Conservation (phyloP, 2,329 filamentous ascomycete species). For the Pezicula neosporulosa region DNA sequence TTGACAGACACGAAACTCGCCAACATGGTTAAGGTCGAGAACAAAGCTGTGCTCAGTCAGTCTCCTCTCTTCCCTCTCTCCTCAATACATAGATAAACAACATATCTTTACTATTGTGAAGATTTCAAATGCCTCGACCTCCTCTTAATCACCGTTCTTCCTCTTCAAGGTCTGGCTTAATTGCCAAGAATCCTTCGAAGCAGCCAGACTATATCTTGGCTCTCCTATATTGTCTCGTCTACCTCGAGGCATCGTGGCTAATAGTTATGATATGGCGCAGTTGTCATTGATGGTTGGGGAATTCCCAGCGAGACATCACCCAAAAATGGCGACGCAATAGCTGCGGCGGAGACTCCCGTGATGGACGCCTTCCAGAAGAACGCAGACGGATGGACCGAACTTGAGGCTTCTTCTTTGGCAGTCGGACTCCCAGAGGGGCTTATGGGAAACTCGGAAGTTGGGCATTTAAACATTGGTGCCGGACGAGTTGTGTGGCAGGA, state of each 20-base stretch:
- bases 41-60: constrained; percentile 67
- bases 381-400: constrained; percentile 80
- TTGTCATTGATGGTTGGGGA: constrained; percentile 99
- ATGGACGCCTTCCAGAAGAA: constrained; percentile 91
- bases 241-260: constrained; percentile 57
- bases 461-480: constrained; percentile 97
- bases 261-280: constrained; percentile 55
- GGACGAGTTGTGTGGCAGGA: constrained; percentile 98
- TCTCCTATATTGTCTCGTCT: constrained; percentile 49
- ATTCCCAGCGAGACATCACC: constrained; percentile 77
- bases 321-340: constrained; percentile 90
- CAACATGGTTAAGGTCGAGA: constrained; percentile 64
- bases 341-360: constrained; percentile 84
- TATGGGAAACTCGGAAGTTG: constrained; percentile 99
- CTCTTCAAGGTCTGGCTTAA: neutral
- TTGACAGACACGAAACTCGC: constrained; percentile 13
- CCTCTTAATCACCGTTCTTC: neutral
- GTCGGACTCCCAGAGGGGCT: constrained; percentile 94
- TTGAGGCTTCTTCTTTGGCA: constrained; percentile 93
- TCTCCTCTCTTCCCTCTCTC: constrained; percentile 8
- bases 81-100: neutral
- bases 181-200: constrained; percentile 10
- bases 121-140: constrained; percentile 15
- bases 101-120: constrained; percentile 19
- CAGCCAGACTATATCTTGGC: constrained; percentile 36